Base-by-base conservation (phyloP, 202 grass and related monocot species). In the Eragrostis tef region DNA sequence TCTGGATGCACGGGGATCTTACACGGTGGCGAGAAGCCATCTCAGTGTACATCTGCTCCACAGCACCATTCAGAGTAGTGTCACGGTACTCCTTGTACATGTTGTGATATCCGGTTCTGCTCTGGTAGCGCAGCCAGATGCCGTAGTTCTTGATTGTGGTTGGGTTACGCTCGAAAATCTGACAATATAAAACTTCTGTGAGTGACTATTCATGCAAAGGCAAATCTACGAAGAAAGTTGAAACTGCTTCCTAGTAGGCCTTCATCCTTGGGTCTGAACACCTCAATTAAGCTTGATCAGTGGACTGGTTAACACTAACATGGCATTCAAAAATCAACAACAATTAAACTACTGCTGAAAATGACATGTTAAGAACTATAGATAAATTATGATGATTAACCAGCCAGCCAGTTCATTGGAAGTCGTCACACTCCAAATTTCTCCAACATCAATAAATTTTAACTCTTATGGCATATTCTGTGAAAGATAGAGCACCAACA, bases 161-260 rank as follows among this genome's bases (percentile, higher is more conserved):
- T n/a, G n/a, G 91, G 67, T 94, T 85, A 27, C 84, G 75, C 83
- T 97, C 91, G 11, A 92, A 97, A 62, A 97, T 97, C 94, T 97
- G 73, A 50, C 1, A 46, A 26, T 19, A 73, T 54, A 83, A 6
- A 51, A 48, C 1, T 46, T n/a, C 6, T 36, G 20, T 46, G 10
- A 83, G 20, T 15, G 19, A 31, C 34, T 36, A 62, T 19, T 8
- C 21, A 25, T 34, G 16, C 16, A 79, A 11, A 46, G 3, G 11
- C 22, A 0, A 70, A 53, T n/a, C 6, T 9, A 82, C 39, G 31
- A 12, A 70, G 2, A 5, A 60, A 24, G 39, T 57, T 31, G 15
- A 75, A 49, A 9, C 9, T 19, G 22, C 15, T 34, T 27, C 66
- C 27, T 29, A 3, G 0, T 4, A 60, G 31, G 31, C 21, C 39